Evolutionary conservation across 306 rosid genomes (phyloP), one percentile per base, ranked within the genome.

Genomic region (Cucurbita maxima): DNA sequence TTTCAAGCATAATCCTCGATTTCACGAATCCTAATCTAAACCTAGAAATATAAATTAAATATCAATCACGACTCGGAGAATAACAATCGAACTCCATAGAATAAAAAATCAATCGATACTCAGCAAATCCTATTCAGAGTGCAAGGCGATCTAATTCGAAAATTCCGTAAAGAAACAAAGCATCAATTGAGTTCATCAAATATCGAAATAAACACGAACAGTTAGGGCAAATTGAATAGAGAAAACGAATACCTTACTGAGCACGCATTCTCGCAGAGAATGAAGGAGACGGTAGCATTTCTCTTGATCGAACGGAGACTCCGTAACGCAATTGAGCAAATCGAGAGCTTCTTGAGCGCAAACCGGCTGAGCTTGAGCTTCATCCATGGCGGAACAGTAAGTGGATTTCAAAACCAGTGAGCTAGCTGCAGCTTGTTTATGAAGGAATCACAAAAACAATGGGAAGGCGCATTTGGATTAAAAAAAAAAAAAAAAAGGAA

Each of bases 241-340:
- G 13, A 1, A 8, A 30, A 53, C 1, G 61, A 61, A 47, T 80
- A 93, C 98, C 98, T 86, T 86, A 76, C 47, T 74, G 60, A 88
- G 85, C 4, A 90, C 90, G 84, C 98, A 93, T 38, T 86, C 70
- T 11, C 90, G 90, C 79, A 90, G 58, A 1, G 94, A 88, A 78
- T 76, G 81, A 79, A 93, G 50, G 71, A 93, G 92, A 34, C 30
- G 79, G 43, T 77, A 69, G 81, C 98, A 92, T 81, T 87, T 88
- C 50, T 84, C 83, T 81, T 88, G 81, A 48, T 90, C 89, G 77
- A 70, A 84, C 0, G 96, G 78, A 73, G 93, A 80, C 8, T 87
- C 81, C 15, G 93, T 70, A 3, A 90, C 88, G 83, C 98, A 93
- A 57, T 93, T 93, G 58, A 88, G 88, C 59, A 89, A 89, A 82